Base-by-base conservation (phyloP, 176 grass and related monocot species). In the Aegilops tauschii region DNA sequence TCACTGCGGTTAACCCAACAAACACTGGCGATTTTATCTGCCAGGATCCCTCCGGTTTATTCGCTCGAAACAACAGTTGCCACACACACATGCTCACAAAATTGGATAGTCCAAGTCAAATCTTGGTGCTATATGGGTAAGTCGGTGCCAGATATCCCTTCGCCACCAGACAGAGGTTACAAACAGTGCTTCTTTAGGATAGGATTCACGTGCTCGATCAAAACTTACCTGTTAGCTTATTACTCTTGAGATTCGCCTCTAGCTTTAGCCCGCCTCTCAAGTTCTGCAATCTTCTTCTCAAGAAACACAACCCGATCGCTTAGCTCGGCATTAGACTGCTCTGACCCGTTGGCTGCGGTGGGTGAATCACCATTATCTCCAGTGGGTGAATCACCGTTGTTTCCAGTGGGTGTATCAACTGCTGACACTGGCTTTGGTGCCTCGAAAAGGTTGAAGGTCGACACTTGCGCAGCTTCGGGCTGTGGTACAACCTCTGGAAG, bases 201-300 rank as follows among this genome's bases (percentile, higher is more conserved):
- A 66, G 25, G 67, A 23, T 80, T 21, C 77, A 59, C n/a, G 77
- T 59, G 42, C 18, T 25, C 29, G 84, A 32, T 25, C 29, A 89
- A 27, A 84, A 40, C 70, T 75, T 54, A 63, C 16, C 72, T 84
- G 80, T 68, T 88, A 39, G 83, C 73, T 73, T 42, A 17, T 79
- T 87, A 83, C 27, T 83, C 80, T 20, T 85, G 61, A 32, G 92
- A 72, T 67, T 88, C 93, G 35, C 88, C 83, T 87, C 94, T 96
- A 68, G 94, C 86, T 91, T 93, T 98, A 32, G 93, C 92, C 50
- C 27, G 85, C 49, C 84, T 88, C 59, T 98, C 96, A 49, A 96
- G 92, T 45, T 91, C 93, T 65, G 83, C 92, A 78, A 98, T 93
- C 73, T 64, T 90, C 40, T 90, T 90, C 64, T 98, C 96, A 68